Conservation (phyloP, 2,329 filamentous ascomycete species). For the Scedosporium apiospermum region DNA sequence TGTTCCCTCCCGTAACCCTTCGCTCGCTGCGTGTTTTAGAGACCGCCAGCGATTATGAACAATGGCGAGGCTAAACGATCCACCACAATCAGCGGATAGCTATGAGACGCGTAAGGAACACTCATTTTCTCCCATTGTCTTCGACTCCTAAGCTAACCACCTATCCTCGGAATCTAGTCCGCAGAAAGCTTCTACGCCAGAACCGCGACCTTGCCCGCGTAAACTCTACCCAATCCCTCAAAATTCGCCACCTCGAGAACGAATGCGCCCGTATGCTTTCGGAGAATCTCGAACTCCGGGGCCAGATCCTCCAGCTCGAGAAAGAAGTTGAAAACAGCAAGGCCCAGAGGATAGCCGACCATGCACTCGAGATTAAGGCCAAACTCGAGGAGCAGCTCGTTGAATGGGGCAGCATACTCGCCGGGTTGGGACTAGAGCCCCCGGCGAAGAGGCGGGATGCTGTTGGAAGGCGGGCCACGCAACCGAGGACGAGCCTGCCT, state of each 20-base stretch:
- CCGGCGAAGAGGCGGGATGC: constrained; percentile 37
- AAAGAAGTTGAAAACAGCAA: constrained; percentile 55
- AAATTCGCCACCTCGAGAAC: constrained; percentile 67
- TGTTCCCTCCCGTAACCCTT: not conserved
- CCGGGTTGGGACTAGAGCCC: constrained; percentile 53
- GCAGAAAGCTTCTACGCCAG: constrained; percentile 69
- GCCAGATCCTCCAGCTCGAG: constrained; percentile 61
- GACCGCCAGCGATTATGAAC: constrained; percentile 23
- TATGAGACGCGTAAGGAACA: constrained; percentile 58
- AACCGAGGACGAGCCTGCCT: constrained; percentile 30
- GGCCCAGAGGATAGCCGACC: constrained; percentile 50
- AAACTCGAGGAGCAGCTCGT: constrained; percentile 63
- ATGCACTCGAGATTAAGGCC: constrained; percentile 59
- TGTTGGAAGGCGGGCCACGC: constrained; percentile 28
- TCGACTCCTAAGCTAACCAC: not conserved
- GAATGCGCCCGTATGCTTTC: constrained; percentile 65
- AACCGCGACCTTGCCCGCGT: constrained; percentile 74
- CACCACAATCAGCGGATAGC: constrained; percentile 56
- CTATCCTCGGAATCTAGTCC: constrained; percentile 43
- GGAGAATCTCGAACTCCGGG: constrained; percentile 67
- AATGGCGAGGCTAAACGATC: constrained; percentile 79
- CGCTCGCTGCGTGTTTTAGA: not conserved
- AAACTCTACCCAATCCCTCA: constrained; percentile 68
- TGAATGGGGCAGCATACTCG: constrained; percentile 60
- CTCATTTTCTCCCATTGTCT: not conserved